Conservation (phyloP, 768 basidiomycete species). For the Hebeloma cylindrosporum region DNA sequence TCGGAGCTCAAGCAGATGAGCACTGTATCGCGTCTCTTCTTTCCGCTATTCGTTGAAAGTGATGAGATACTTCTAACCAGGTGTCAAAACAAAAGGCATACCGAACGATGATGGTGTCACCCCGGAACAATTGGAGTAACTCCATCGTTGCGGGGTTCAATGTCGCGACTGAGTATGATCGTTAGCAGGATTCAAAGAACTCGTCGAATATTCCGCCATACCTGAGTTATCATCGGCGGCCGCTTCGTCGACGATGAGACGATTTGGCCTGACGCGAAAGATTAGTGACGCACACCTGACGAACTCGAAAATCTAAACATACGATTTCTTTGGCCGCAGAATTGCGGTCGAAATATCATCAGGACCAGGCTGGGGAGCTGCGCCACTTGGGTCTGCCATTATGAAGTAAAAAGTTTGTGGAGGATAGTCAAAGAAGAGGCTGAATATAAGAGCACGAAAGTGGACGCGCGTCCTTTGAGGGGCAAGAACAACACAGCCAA, state of each 20-base stretch:
- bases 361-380: slow-evolving; percentile 77
- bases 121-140: slow-evolving; percentile 86
- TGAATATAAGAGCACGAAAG: slow-evolving; percentile 26
- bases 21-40: slow-evolving; percentile 97
- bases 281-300: slow-evolving; percentile 11
- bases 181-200: slow-evolving; percentile 12
- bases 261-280: slow-evolving; percentile 73
- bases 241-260: slow-evolving; percentile 95
- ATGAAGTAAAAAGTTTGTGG: slow-evolving; percentile 17
- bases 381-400: slow-evolving; percentile 84
- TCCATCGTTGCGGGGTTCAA: slow-evolving; percentile 98
- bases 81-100: slow-evolving; percentile 32
- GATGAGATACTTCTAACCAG: background rate
- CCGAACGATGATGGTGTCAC: slow-evolving; percentile 95
- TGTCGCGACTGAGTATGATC: slow-evolving; percentile 70
- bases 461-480: slow-evolving; percentile 43
- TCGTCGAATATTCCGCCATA: slow-evolving; percentile 29
- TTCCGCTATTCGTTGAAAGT: slow-evolving; percentile 58
- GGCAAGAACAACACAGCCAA: slow-evolving; percentile 33
- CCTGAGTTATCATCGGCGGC: slow-evolving; percentile 95
- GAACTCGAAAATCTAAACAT: slow-evolving; percentile 34
- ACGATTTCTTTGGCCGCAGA: slow-evolving; percentile 97
- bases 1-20: slow-evolving; percentile 95
- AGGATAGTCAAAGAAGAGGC: slow-evolving; percentile 22
- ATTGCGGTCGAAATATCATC: slow-evolving; percentile 95